These are phyloP conservation scores for Fraxinus pennsylvanica DNA, from an alignment of 257 asterid species.

Conservation along the genomic window DNA sequence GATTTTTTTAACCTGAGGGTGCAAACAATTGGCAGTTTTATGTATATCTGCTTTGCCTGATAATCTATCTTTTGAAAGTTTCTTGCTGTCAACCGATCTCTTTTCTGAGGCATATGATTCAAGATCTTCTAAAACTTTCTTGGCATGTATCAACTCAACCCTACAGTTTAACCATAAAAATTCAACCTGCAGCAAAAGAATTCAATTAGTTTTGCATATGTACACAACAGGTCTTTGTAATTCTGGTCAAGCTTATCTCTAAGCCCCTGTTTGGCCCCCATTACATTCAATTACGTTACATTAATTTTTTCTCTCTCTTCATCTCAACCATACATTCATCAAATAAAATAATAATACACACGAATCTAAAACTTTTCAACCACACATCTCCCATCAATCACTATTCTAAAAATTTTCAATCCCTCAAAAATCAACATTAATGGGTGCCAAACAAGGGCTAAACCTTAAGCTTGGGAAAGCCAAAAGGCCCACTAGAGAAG, in stretches of 20 bases:
- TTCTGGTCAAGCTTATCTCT: neutral
- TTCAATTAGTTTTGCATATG: slow-evolving; percentile 21
- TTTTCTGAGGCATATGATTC: slow-evolving; percentile 34
- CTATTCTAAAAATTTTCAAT: too few species aligned
- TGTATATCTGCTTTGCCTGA: slow-evolving; percentile 32
- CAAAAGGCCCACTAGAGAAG: neutral
- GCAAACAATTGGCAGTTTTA: slow-evolving; percentile 31
- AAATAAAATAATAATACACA: too few species aligned
- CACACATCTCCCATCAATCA: too few species aligned
- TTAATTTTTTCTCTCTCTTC: too few species aligned
- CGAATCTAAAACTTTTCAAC: too few species aligned
- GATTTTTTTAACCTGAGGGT: slow-evolving; percentile 56
- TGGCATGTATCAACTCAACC: slow-evolving; percentile 53
- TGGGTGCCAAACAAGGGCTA: too few species aligned
- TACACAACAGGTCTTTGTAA: neutral
- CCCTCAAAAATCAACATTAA: too few species aligned
- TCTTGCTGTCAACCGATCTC: slow-evolving; percentile 26
- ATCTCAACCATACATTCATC: too few species aligned
- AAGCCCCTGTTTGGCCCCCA: too few species aligned
- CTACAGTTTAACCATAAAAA: slow-evolving; percentile 55
- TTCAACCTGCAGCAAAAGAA: slow-evolving; percentile 68
- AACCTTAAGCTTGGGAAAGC: neutral
- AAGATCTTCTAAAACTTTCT: slow-evolving; percentile 53
- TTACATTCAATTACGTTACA: too few species aligned
- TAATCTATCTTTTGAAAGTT: slow-evolving; percentile 30